These are phyloP conservation scores for Bauhinia variegata DNA, from an alignment of 306 rosid genomes.

Conservation along the genomic window DNA sequence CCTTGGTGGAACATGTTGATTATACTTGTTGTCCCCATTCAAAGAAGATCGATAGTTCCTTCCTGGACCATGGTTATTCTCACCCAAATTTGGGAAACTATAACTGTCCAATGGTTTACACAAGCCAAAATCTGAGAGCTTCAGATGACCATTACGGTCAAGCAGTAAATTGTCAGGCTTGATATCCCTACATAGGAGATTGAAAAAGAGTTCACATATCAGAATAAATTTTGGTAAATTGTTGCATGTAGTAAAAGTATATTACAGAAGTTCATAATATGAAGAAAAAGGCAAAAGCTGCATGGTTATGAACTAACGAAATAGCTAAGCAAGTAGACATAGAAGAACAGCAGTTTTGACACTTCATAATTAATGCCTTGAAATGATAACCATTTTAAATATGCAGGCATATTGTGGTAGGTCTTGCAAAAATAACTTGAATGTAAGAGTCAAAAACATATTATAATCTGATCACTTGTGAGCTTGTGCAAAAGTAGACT, in stretches of 20 bases:
- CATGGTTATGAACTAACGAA: no score
- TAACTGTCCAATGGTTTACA: constrained; percentile 83
- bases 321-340: no score
- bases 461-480: no score
- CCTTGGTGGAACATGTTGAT: constrained; percentile 45
- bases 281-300: not conserved
- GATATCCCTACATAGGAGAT: constrained; percentile 65
- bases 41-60: constrained; percentile 25
- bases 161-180: constrained; percentile 90
- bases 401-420: no score
- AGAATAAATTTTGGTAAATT: constrained; percentile 4
- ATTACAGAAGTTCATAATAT: not conserved
- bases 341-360: no score
- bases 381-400: no score
- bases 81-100: constrained; percentile 62
- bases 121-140: constrained; percentile 89
- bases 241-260: not conserved
- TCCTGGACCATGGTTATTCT: constrained; percentile 40
- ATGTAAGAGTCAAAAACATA: no score
- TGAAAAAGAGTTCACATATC: constrained; percentile 5
- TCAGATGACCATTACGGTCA: constrained; percentile 79
- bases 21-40: constrained; percentile 31
- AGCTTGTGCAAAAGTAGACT: no score
- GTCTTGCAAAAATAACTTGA: no score
- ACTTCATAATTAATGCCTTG: no score